A percentile compares a stretch with the other conserved stretches of the same genome.
phyloP scores from a whole-genome alignment of 257 asterid genomes.

The Phtheirospermum japonicum region DNA sequence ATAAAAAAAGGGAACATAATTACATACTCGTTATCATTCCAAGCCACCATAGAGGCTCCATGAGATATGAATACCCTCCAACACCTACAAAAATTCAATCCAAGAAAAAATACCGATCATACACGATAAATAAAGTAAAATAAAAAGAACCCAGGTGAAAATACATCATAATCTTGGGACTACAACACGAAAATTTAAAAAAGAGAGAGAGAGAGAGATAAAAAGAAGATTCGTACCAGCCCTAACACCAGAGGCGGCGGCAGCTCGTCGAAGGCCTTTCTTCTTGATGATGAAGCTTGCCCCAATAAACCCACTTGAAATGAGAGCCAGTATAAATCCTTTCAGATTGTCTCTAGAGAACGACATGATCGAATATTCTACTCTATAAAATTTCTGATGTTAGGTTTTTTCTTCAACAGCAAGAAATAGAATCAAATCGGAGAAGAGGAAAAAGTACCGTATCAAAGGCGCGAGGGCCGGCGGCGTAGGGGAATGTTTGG shows the following conservation, averaged over 20 bases:
- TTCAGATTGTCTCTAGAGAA: too few species aligned
- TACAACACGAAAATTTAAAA: background rate
- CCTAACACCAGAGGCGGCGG: slow-evolving; percentile 72
- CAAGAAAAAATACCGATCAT: slow-evolving; percentile 10
- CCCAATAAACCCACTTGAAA: too few species aligned
- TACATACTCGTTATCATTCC: slow-evolving; percentile 81
- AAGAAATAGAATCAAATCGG: too few species aligned
- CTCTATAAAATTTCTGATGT: too few species aligned
- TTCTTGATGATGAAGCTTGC: too few species aligned
- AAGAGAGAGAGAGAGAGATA: too few species aligned
- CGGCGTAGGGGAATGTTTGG: too few species aligned
- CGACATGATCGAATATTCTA: too few species aligned
- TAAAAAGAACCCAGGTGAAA: slow-evolving; percentile 12
- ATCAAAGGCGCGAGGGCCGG: too few species aligned
- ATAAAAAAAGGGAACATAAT: background rate
- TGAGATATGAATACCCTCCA: slow-evolving; percentile 76
- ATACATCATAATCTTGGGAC: slow-evolving; percentile 10
- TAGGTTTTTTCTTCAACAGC: too few species aligned
- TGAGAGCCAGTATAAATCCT: too few species aligned
- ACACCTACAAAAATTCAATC: slow-evolving; percentile 44
- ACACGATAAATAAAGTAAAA: background rate
- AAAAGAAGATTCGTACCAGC: slow-evolving; percentile 54
- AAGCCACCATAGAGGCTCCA: slow-evolving; percentile 94
- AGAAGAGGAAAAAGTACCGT: too few species aligned
- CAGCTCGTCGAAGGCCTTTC: slow-evolving; percentile 69